Conservation (phyloP, 2,329 filamentous ascomycete genomes). For the Davidsoniella neocaledoniae region DNA sequence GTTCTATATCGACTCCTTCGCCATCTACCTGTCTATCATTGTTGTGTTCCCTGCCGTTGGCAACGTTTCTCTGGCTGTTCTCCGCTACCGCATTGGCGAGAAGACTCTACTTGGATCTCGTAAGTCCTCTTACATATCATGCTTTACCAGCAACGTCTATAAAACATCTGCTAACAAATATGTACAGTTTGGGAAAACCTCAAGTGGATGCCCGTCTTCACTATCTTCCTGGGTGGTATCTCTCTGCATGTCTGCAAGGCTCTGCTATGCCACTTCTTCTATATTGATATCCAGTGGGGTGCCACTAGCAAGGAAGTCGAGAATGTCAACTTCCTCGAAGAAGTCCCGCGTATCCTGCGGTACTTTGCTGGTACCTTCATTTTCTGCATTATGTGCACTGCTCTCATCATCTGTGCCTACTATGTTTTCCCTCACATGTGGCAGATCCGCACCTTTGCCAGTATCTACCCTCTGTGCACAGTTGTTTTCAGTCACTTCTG, state of each 20-base stretch:
- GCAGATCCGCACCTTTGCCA: constrained; percentile 39
- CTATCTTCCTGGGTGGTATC: constrained; percentile 28
- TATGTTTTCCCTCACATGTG: constrained; percentile 32
- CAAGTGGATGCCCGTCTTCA: constrained; percentile 43
- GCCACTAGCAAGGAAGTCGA: constrained; percentile 43
- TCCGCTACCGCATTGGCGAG: constrained; percentile 45
- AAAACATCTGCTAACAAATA: background rate
- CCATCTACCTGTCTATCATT: constrained; percentile 44
- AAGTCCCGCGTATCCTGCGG: constrained; percentile 36
- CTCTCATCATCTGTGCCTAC: constrained; percentile 31
- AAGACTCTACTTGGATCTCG: constrained; percentile 26
- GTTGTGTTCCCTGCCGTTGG: constrained; percentile 48
- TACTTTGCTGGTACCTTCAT: constrained; percentile 35
- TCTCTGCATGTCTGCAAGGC: constrained; percentile 26
- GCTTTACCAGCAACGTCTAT: constrained; percentile 1
- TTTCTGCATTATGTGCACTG: constrained; percentile 28
- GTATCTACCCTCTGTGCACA: constrained; percentile 39
- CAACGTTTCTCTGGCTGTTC: constrained; percentile 42
- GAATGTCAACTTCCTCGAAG: constrained; percentile 37
- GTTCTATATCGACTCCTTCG: constrained; percentile 51
- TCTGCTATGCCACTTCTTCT: constrained; percentile 26
- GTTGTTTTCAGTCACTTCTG: constrained; percentile 38
- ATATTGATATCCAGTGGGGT: constrained; percentile 31
- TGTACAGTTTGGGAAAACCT: constrained; percentile 34
- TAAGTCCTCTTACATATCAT: constrained; percentile 14